phyloP scores from a whole-genome alignment of 2,329 filamentous ascomycete species.

The Diplodia corticola region DNA sequence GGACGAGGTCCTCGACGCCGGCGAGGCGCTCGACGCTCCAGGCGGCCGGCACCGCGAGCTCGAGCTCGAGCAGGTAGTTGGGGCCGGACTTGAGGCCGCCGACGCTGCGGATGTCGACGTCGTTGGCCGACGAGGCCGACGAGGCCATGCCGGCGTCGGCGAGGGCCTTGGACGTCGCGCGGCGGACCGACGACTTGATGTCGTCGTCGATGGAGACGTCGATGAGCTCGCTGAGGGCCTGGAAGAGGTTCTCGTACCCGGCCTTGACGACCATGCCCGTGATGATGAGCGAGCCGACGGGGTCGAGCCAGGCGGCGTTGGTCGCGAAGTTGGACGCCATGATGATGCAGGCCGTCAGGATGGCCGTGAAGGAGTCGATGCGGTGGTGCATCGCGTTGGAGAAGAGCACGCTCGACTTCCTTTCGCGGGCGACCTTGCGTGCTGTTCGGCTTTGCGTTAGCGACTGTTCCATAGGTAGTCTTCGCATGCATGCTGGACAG shows the following conservation, averaged over 20 bases:
- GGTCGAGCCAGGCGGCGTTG: conserved; percentile 89
- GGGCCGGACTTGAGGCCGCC: conserved; percentile 94
- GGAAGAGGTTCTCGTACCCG: conserved; percentile 80
- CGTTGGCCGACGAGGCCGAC: conserved; percentile 13
- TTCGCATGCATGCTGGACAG: neutral
- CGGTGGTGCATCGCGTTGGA: conserved; percentile 97
- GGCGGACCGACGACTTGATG: conserved; percentile 69
- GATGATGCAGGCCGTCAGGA: conserved; percentile 88
- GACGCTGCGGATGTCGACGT: conserved; percentile 68
- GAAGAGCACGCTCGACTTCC: conserved; percentile 91
- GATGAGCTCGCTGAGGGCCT: conserved; percentile 83
- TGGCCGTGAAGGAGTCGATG: conserved; percentile 90
- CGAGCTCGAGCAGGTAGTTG: conserved; percentile 91
- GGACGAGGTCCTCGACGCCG: conserved; percentile 70
- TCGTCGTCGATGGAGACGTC: conserved; percentile 87
- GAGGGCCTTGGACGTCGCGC: conserved; percentile 53
- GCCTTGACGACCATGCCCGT: conserved; percentile 91
- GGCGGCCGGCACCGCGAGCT: conserved; percentile 72
- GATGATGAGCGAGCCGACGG: conserved; percentile 88
- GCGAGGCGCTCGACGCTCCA: conserved; percentile 75
- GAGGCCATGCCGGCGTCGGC: neutral
- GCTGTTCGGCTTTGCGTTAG: conserved; percentile 54
- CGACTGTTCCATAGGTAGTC: neutral
- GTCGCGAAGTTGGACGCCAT: conserved; percentile 83
- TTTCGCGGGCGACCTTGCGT: conserved; percentile 92